Conservation (phyloP, 148 eudicot genomes). For the Chenopodium quinoa region DNA sequence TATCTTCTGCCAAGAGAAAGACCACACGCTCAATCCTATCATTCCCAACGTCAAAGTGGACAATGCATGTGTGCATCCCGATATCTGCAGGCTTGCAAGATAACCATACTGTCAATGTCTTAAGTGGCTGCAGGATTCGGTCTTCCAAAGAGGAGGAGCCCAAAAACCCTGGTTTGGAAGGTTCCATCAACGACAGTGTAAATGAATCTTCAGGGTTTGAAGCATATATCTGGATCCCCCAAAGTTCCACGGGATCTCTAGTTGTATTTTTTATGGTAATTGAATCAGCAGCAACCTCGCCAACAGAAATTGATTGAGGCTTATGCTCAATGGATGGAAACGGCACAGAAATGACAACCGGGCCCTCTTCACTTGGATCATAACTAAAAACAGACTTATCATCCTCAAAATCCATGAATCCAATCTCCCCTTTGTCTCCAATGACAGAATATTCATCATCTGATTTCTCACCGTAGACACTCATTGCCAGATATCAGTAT, state of each 20-base stretch:
- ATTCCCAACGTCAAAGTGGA: conserved; percentile 62
- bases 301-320: conserved; percentile 60
- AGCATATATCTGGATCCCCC: conserved; percentile 65
- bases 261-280: conserved; percentile 66
- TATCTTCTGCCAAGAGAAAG: conserved; percentile 78
- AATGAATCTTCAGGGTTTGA: conserved; percentile 78
- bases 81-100: conserved; percentile 82
- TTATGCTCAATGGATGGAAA: conserved; percentile 63
- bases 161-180: conserved; percentile 48
- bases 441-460: conserved; percentile 68
- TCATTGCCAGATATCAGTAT: conserved; percentile 19
- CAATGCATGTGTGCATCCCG: conserved; percentile 69
- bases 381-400: conserved; percentile 58
- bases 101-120: conserved; percentile 62
- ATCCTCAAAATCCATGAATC: conserved; percentile 64
- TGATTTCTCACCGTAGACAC: conserved; percentile 30
- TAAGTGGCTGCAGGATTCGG: conserved; percentile 52
- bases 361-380: conserved; percentile 59
- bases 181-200: conserved; percentile 72
- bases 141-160: conserved; percentile 67
- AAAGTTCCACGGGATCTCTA: conserved; percentile 53
- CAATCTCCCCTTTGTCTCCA: conserved; percentile 77
- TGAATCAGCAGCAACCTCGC: conserved; percentile 47
- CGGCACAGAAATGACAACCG: conserved; percentile 63
- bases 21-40: conserved; percentile 68